Base-by-base conservation (phyloP, 2,329 filamentous ascomycete genomes). In the Fusarium sacchari region DNA sequence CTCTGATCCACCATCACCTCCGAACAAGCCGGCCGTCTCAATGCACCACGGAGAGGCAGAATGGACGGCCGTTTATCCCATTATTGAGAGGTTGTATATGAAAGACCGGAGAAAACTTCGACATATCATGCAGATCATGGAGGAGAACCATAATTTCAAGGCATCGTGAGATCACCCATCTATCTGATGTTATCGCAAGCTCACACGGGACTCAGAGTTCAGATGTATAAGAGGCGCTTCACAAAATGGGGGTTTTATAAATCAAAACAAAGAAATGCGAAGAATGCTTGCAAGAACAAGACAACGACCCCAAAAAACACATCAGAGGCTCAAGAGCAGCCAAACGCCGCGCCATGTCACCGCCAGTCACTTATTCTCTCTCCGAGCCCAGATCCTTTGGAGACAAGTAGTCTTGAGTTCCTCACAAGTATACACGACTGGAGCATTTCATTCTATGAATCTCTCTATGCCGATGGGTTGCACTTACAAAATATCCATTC, bases 221-320 rank as follows among this genome's bases (percentile, higher is more conserved):
- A 71, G 12, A 71, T 71, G 69, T 71, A 71, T 14, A 71, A 71
- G 30, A 71, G 66, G 14, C 42, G 69, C 1, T 71, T 71, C 22
- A 63, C 69, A 24, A 71, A 71, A 53, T 71, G 67, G 69, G 69
- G 67, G 1, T 67, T 71, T 30, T 56, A 22, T 11, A 71, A 71
- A 49, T 71, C 66, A 22, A 71, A 50, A 32, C 52, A 22, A 6
- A 60, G 61, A 22, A 44, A 22, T 36, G 18, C 1, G 18, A 40
- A n/a, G 18, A n/a, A 2, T 3, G 3, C 24, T 22, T 18, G 50
- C 24, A 28, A 30, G 18, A n/a, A 9, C 1, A 55, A 30, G 11
- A 17, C 4, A 0, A 1, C 4, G 1, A n/a, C 20, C n/a, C 14
- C 28, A 4, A 22, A 37, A 10, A 30, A 5, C 2, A 22, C 39